phyloP scores from a whole-genome alignment of 208 protist species.

The Leishmania aethiopica region DNA sequence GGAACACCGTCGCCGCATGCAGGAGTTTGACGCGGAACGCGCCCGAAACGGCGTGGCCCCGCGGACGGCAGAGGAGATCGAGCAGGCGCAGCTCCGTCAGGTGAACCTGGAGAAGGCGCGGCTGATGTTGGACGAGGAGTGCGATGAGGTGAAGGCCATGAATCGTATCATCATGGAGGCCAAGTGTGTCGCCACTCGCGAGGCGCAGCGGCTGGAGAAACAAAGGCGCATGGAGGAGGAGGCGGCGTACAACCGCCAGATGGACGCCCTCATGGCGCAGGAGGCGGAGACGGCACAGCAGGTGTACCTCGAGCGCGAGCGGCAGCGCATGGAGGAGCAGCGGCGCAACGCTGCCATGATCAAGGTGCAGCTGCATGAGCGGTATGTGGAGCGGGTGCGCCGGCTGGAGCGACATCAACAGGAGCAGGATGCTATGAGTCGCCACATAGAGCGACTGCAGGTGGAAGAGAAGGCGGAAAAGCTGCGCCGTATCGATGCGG shows the following conservation, averaged over 20 bases:
- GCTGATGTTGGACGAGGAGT: constrained; percentile 82
- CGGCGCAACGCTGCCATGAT: constrained; percentile 84
- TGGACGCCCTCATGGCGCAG: constrained; percentile 83
- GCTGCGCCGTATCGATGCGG: constrained; percentile 74
- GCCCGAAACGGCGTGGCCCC: constrained; percentile 42
- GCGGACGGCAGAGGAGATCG: constrained; percentile 80
- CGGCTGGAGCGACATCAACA: constrained; percentile 90
- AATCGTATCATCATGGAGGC: constrained; percentile 91
- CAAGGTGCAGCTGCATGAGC: constrained; percentile 89
- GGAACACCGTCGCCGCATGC: constrained; percentile 78
- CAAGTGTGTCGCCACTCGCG: constrained; percentile 91
- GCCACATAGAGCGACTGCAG: constrained; percentile 87
- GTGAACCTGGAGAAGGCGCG: constrained; percentile 80
- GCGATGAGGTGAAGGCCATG: constrained; percentile 94
- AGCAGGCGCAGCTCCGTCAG: constrained; percentile 71
- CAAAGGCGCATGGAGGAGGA: constrained; percentile 63
- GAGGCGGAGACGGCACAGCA: constrained; percentile 88
- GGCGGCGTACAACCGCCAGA: constrained; percentile 62
- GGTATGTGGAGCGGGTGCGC: constrained; percentile 87
- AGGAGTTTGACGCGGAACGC: constrained; percentile 78
- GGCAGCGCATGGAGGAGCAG: constrained; percentile 79
- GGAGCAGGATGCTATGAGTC: constrained; percentile 93
- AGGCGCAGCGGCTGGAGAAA: constrained; percentile 89
- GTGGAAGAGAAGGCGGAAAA: constrained; percentile 90
- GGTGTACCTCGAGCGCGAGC: constrained; percentile 92